Evolutionary conservation across 345 rosid genomes (phyloP), one percentile per base, ranked within the genome.

Genomic region (Capsella bursapastoris): DNA sequence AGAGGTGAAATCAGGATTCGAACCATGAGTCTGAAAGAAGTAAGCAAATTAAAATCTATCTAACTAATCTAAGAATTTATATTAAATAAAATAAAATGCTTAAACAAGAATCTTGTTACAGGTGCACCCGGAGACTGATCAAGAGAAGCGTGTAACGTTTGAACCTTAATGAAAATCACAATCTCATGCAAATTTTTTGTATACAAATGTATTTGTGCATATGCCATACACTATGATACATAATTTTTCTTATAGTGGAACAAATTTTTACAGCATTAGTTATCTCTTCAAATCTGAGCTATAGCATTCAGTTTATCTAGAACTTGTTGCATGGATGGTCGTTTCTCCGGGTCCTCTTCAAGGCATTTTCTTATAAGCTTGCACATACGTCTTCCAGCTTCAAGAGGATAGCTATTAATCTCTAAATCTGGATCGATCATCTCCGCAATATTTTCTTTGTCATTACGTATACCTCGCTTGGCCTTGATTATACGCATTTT

Each of bases 1-100:
- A 87, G 93, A 81, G 96, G 98, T 8, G 98, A 92, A 76, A 18
- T 92, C 13, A 90, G 86, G 73, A 68, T 85, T 16, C 81, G 90
- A 78, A 83, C 76, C 28, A 62, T 80, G 15, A 89, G 96, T 79
- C 83, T 86, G 52, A 76, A 61, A 1, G 89, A 89, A 45, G 88
- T 88, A 45, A 71, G 6, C 11, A 32, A 43, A 12, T 34, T 2
- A 34, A 2, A 34, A 6, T 34, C 6, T 34, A 6, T 8, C 37
- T 34, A 1, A 34, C 6, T 34, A 38, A 55, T 37, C 13, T 3
- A 18, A 57, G 18, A 16, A 28, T 8, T 22, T 18, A 4, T 8
- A 34, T 34, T 6, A 6, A 6, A 1, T 18, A 32, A 32, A 4
- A 32, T 14, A 43, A 62, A 62, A 44, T 28, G 67, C 44, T 13